A percentile compares a stretch with the other conserved stretches of the same genome.
phyloP scores from a whole-genome alignment of 805 yeast genomes.

The Limtongia smithiae region DNA sequence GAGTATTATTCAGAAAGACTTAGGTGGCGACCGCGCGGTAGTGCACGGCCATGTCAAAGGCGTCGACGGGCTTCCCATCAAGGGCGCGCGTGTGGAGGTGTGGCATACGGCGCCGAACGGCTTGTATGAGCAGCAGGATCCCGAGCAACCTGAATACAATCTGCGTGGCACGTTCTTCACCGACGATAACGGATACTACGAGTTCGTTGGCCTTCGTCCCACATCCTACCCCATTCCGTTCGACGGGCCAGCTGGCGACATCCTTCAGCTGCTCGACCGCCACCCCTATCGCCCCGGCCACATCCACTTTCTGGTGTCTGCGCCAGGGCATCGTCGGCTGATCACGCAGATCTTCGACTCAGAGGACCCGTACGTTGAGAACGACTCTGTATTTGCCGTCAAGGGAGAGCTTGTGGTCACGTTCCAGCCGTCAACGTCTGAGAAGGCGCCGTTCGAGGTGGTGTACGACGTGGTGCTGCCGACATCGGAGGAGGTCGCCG shows the following conservation, averaged over 20 bases:
- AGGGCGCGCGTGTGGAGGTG: constrained; percentile 36
- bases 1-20: constrained; percentile 36
- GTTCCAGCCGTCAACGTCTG: constrained; percentile 28
- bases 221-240: constrained; percentile 40
- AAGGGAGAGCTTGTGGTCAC: constrained; percentile 36
- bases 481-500: too few relatives aligned
- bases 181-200: constrained; percentile 32
- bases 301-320: constrained; percentile 33
- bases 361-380: constrained; percentile 34
- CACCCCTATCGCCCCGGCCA: constrained; percentile 41
- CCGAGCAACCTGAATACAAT: constrained; percentile 38
- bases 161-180: constrained; percentile 37
- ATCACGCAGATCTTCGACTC: constrained; percentile 38
- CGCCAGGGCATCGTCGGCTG: constrained; percentile 34
- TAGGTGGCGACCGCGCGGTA: constrained; percentile 35
- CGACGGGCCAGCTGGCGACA: constrained; percentile 40
- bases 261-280: constrained; percentile 36
- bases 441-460: constrained; percentile 23
- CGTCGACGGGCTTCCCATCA: constrained; percentile 33
- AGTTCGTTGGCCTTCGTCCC: constrained; percentile 36
- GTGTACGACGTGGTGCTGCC: constrained; percentile 3
- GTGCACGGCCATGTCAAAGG: constrained; percentile 34
- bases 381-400: constrained; percentile 39
- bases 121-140: constrained; percentile 38
- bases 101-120: constrained; percentile 42